Base-by-base conservation (phyloP, 768 basidiomycete species). In the Fibroporia radiculosa region DNA sequence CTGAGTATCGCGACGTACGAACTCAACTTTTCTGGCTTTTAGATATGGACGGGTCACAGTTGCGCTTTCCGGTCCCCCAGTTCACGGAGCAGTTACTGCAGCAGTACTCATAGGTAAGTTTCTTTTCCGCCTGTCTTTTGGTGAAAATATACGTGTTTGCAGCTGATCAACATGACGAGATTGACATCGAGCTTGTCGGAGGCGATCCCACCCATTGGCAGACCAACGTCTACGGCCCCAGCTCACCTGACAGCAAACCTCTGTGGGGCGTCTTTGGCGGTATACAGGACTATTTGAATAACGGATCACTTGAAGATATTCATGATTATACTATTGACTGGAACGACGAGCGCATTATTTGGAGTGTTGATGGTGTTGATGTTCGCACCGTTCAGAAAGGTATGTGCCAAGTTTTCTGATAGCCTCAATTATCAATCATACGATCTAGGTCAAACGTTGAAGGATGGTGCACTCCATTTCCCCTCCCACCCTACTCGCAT, bases 151-250 rank as follows among this genome's bases (percentile, higher is more conserved):
- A 6, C 6, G 3, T 5, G 11, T 29, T 32, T 19, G 10, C 20
- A 39, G 54, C 54, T 1, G 44, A 49, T n/a, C 38, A 59, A 27
- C 40, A 44, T 13, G 70, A 71, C 49, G 69, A 73, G 44, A 66
- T 71, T 24, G 71, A 73, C 48, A 51, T 72, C 28, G 71, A 73
- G 47, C 48, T 69, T 4, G 53, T 71, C 6, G 66, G 67, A n/a
- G 64, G 64, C 5, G 65, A 70, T 44, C 48, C 59, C 2, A 20
- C 28, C 10, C 59, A 64, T 51, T 71, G 66, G 67, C 68, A 71
- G 50, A 66, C 68, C 44, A 72, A 72, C 45, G 50, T 69, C 7
- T 72, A 64, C 50, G 64, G 61, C 7, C 65, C 66, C 1, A 55
- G 52, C 10, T 58, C 59, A 0, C 38, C 47, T 10, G 62, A 68